Conservation (phyloP, 179 eudicot genomes). For the Vitellaria paradoxa region DNA sequence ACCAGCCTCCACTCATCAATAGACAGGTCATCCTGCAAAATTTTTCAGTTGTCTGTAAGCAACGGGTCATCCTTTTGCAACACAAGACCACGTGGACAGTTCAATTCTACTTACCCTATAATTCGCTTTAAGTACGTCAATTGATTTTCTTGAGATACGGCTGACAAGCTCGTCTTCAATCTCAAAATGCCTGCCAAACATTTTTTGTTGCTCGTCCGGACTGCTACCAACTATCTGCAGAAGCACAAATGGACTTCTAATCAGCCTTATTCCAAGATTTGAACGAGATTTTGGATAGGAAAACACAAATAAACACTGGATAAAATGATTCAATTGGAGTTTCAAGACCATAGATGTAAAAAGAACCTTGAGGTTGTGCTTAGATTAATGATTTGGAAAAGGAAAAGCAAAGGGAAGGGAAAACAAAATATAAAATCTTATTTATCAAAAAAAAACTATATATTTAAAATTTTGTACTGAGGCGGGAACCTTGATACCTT, state of each 20-base stretch:
- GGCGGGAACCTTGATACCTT: too few relatives aligned
- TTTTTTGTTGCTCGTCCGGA: constrained; percentile 88
- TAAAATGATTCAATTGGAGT: neutral
- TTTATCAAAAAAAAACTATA: too few relatives aligned
- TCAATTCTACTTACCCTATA: constrained; percentile 49
- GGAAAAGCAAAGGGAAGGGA: too few relatives aligned
- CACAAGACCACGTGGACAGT: neutral
- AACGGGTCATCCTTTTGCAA: neutral
- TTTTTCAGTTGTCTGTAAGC: neutral
- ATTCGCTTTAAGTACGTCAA: constrained; percentile 71
- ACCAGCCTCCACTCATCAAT: constrained; percentile 71
- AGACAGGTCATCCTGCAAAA: constrained; percentile 60
- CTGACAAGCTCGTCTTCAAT: constrained; percentile 92
- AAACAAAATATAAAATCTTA: too few relatives aligned
- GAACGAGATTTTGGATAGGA: too few relatives aligned
- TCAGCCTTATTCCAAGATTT: neutral
- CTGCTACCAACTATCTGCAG: constrained; percentile 70
- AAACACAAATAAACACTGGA: too few relatives aligned
- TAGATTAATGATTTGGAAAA: neutral
- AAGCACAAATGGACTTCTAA: constrained; percentile 1
- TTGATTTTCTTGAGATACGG: constrained; percentile 75
- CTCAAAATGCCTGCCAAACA: constrained; percentile 92
- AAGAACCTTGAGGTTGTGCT: neutral
- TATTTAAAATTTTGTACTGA: too few relatives aligned
- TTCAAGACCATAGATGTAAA: neutral